Conservation (phyloP, 2,329 filamentous ascomycete genomes). For the Cladosporium sp. region DNA sequence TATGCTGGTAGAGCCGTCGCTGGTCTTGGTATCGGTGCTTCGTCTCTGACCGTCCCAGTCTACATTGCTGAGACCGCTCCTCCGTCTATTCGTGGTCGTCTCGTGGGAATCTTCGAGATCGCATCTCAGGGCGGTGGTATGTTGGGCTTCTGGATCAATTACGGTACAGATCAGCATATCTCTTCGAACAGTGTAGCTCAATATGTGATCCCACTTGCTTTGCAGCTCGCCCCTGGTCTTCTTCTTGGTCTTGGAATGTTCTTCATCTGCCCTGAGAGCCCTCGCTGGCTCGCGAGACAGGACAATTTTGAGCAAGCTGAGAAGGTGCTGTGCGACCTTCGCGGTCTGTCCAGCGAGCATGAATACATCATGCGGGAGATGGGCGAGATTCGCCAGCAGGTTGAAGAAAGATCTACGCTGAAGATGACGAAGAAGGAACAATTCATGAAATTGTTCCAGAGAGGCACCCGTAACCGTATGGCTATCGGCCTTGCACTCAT, state of each 20-base stretch:
- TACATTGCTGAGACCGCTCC: slow-evolving; percentile 93
- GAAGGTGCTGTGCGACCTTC: slow-evolving; percentile 40
- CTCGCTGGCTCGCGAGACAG: slow-evolving; percentile 22
- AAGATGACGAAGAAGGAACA: slow-evolving; percentile 61
- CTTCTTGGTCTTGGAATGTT: slow-evolving; percentile 35
- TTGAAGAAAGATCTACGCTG: slow-evolving; percentile 49
- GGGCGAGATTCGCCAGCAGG: slow-evolving; percentile 41
- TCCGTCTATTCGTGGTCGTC: slow-evolving; percentile 59
- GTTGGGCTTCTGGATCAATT: slow-evolving; percentile 43
- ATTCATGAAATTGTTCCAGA: slow-evolving; percentile 39
- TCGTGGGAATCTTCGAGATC: slow-evolving; percentile 65
- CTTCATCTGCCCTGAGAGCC: slow-evolving; percentile 32
- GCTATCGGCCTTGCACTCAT: slow-evolving; percentile 36
- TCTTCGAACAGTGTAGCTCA: slow-evolving; percentile 47
- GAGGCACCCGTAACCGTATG: slow-evolving; percentile 36
- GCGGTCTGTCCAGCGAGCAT: slow-evolving; percentile 41
- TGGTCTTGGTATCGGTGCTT: slow-evolving; percentile 79
- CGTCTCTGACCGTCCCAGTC: slow-evolving; percentile 87
- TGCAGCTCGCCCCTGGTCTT: slow-evolving; percentile 41
- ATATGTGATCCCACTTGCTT: slow-evolving; percentile 60
- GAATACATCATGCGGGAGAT: slow-evolving; percentile 48
- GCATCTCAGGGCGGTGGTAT: slow-evolving; percentile 60
- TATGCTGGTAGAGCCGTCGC: slow-evolving; percentile 51
- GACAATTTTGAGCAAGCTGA: slow-evolving; percentile 35
- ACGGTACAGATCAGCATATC: slow-evolving; percentile 38